Evolutionary conservation across 2,329 filamentous ascomycete genomes (phyloP).

Genomic region (Ambrosiella xylebori): DNA sequence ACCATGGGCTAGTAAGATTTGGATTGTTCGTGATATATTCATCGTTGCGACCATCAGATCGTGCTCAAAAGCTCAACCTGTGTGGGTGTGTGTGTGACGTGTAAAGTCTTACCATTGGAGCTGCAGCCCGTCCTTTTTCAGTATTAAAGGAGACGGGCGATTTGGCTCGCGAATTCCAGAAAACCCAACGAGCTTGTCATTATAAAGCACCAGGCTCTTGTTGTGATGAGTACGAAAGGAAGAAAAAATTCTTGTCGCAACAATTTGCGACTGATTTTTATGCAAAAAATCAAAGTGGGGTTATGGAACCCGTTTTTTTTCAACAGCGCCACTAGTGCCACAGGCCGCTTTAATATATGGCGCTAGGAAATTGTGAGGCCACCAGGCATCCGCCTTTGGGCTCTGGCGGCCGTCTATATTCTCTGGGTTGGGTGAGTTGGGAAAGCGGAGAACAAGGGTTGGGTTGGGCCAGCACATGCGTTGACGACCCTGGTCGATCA

Average conservation of each 20-base stretch:
- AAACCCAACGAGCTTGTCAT: conserved; percentile 1
- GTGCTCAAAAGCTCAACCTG: neutral
- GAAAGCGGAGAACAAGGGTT: neutral
- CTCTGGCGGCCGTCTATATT: neutral
- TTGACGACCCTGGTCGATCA: neutral
- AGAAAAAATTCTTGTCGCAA: conserved; percentile 12
- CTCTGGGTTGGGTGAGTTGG: neutral
- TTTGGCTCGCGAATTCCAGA: neutral
- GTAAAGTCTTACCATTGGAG: conserved; percentile 7
- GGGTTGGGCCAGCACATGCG: conserved; percentile 6
- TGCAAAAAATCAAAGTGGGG: conserved; percentile 9
- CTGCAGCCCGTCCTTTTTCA: conserved; percentile 3
- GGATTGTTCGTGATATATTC: conserved; percentile 38
- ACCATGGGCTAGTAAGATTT: conserved; percentile 44
- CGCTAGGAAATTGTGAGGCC: conserved; percentile 7
- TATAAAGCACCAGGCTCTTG: neutral
- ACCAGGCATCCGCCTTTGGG: neutral
- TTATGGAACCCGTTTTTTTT: neutral
- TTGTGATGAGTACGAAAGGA: neutral
- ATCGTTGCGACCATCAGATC: conserved; percentile 16
- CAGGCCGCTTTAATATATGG: neutral
- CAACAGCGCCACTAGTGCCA: neutral
- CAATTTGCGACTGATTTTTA: conserved; percentile 7
- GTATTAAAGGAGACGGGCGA: conserved; percentile 4
- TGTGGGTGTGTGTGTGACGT: neutral